Evolutionary conservation across 768 basidiomycete species (phyloP).

Genomic region (Ephemerocybe angulata): DNA sequence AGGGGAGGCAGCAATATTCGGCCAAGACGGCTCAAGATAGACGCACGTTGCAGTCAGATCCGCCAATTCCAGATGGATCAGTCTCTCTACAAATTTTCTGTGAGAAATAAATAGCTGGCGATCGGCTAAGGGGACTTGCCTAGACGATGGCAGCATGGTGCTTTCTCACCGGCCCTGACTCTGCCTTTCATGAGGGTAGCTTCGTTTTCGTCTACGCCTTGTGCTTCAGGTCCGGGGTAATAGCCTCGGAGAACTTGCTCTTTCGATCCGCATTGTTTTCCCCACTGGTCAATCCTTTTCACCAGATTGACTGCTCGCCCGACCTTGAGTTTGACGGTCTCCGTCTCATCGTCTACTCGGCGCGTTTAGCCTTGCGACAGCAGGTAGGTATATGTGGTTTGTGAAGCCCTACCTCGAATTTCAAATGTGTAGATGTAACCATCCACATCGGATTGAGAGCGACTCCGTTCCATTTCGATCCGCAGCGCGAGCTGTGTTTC

Average conservation of each 20-base stretch:
- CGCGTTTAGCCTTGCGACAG: neutral
- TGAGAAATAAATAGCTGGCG: neutral
- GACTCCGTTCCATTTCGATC: slow-evolving; percentile 45
- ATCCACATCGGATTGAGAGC: slow-evolving; percentile 52
- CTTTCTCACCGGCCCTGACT: slow-evolving; percentile 57
- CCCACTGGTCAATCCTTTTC: slow-evolving; percentile 76
- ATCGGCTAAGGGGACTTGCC: slow-evolving; percentile 26
- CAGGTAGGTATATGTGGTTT: neutral
- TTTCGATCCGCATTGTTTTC: slow-evolving; percentile 76
- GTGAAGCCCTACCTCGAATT: slow-evolving; percentile 53
- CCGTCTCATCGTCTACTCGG: slow-evolving; percentile 16
- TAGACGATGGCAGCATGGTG: slow-evolving; percentile 66
- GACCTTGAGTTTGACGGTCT: slow-evolving; percentile 67
- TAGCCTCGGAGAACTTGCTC: slow-evolving; percentile 70
- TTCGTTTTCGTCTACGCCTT: slow-evolving; percentile 32
- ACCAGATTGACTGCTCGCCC: slow-evolving; percentile 72
- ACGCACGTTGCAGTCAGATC: slow-evolving; percentile 57
- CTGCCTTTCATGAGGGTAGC: slow-evolving; percentile 62
- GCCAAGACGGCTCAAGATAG: slow-evolving; percentile 57
- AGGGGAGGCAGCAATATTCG: slow-evolving; percentile 20
- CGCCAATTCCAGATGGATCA: slow-evolving; percentile 77
- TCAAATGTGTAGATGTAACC: slow-evolving; percentile 86
- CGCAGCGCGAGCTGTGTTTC: slow-evolving; percentile 56
- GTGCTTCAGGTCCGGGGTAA: slow-evolving; percentile 58
- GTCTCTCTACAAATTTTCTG: slow-evolving; percentile 44